A percentile compares a stretch with the other conserved stretches of the same genome.
Evolutionary conservation across 352 stramenopile species (phyloP).

Genomic region (Peronosclerospora sorghi): DNA sequence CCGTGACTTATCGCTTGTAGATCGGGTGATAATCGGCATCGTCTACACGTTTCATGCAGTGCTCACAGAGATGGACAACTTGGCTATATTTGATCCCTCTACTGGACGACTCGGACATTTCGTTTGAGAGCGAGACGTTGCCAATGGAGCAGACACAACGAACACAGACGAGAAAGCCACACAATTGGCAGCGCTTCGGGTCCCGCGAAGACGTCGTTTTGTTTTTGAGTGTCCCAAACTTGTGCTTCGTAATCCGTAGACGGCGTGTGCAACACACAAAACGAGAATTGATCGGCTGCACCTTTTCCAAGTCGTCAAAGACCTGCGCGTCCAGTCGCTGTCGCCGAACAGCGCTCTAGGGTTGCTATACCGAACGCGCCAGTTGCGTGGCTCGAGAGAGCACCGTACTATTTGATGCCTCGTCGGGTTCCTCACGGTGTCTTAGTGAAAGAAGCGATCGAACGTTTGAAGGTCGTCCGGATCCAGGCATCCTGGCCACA

Average conservation of each 20-base stretch:
- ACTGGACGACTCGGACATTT: slow-evolving; percentile 2
- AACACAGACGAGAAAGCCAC: slow-evolving; percentile 46
- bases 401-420: slow-evolving; percentile 17
- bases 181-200: slow-evolving; percentile 46
- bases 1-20: no score
- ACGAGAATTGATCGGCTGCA: slow-evolving; percentile 18
- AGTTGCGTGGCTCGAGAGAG: slow-evolving; percentile 11
- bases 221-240: slow-evolving; percentile 7
- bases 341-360: slow-evolving; percentile 15
- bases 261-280: slow-evolving; percentile 24
- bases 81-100: slow-evolving; percentile 16
- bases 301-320: slow-evolving; percentile 17
- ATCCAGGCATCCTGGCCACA: slow-evolving; percentile 8
- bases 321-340: slow-evolving; percentile 29
- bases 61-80: slow-evolving; percentile 37
- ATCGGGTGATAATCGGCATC: slow-evolving; percentile 44
- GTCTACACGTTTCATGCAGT: slow-evolving; percentile 44
- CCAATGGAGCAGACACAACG: slow-evolving; percentile 30
- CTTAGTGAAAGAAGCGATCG: slow-evolving; percentile 11
- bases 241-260: slow-evolving; percentile 15
- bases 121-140: slow-evolving; percentile 7
- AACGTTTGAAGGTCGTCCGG: slow-evolving; percentile 5
- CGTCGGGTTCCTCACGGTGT: slow-evolving; percentile 11
- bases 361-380: slow-evolving; percentile 11
- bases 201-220: slow-evolving; percentile 8